These are phyloP conservation scores for Collybia mongolica DNA, from an alignment of 768 basidiomycete genomes.

Conservation along the genomic window DNA sequence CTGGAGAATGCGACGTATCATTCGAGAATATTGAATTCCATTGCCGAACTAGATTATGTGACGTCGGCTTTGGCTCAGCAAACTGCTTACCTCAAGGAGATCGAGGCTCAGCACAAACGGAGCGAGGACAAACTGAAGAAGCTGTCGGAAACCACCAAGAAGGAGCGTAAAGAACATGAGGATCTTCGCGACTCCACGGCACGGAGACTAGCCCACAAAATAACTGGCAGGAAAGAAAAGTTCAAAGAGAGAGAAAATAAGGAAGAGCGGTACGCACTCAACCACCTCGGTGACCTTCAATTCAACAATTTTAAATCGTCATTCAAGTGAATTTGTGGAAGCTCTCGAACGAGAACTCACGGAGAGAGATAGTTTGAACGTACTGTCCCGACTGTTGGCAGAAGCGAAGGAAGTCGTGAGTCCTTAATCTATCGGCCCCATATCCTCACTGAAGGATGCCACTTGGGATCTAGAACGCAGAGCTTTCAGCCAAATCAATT, in stretches of 20 bases:
- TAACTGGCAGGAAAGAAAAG: slow-evolving; percentile 40
- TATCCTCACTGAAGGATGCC: neutral
- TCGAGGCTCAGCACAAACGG: slow-evolving; percentile 24
- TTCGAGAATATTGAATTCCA: slow-evolving; percentile 27
- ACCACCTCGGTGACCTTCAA: neutral
- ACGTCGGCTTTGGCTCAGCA: slow-evolving; percentile 37
- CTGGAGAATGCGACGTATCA: slow-evolving; percentile 38
- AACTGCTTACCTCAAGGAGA: slow-evolving; percentile 28
- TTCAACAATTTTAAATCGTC: neutral
- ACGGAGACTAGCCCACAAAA: slow-evolving; percentile 33
- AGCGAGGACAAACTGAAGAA: slow-evolving; percentile 23
- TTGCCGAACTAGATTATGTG: slow-evolving; percentile 38
- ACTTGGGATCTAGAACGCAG: slow-evolving; percentile 22
- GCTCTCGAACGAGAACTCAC: slow-evolving; percentile 40
- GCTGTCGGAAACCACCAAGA: slow-evolving; percentile 37
- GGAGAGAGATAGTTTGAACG: slow-evolving; percentile 31
- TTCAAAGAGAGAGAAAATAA: slow-evolving; percentile 40
- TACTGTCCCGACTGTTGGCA: slow-evolving; percentile 27
- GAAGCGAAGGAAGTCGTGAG: slow-evolving; percentile 37
- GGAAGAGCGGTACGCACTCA: slow-evolving; percentile 38
- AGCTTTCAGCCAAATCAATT: slow-evolving; percentile 29
- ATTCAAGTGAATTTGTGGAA: slow-evolving; percentile 41
- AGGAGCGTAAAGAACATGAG: slow-evolving; percentile 44
- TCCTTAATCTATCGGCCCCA: neutral
- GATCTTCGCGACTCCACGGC: slow-evolving; percentile 37